Percentiles rank a stretch among this genome's conserved stretches.
These are phyloP conservation scores for Blastomyces percursus DNA, from an alignment of 2,329 filamentous ascomycete genomes.

Conservation along the genomic window DNA sequence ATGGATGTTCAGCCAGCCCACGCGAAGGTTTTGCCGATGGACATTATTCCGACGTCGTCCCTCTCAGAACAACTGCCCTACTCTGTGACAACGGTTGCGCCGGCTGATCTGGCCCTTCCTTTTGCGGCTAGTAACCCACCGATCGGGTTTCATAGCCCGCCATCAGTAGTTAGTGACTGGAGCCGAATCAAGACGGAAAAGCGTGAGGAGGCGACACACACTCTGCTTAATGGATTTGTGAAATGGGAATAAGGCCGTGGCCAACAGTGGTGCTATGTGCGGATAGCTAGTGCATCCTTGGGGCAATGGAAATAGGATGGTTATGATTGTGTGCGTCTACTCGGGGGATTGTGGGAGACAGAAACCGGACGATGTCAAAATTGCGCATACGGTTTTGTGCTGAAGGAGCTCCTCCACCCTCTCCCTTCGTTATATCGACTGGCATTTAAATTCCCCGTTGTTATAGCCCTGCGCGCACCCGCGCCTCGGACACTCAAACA, in stretches of 20 bases:
- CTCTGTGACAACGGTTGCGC: constrained; percentile 11
- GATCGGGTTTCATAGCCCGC: constrained; percentile 7
- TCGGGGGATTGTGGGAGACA: background rate
- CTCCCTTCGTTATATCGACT: background rate
- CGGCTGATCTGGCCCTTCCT: constrained; percentile 16
- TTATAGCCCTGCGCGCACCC: background rate
- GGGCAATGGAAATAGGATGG: background rate
- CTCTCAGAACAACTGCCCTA: background rate
- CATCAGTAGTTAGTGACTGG: constrained; percentile 17
- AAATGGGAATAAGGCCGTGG: constrained; percentile 17
- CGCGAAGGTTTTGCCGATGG: background rate
- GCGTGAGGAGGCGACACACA: constrained; percentile 9
- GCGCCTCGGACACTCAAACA: background rate
- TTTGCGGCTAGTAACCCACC: constrained; percentile 8
- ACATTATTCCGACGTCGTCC: background rate
- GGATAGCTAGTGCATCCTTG: background rate
- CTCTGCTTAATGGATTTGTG: constrained; percentile 14
- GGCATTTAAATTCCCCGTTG: background rate
- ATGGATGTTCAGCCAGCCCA: constrained; percentile 5
- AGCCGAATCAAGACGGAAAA: constrained; percentile 19
- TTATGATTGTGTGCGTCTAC: background rate
- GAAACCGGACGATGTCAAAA: background rate
- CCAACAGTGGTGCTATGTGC: background rate
- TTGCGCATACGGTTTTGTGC: background rate
- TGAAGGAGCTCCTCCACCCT: background rate